A percentile compares a stretch with the other conserved stretches of the same genome.
Evolutionary conservation across 805 yeast species (phyloP).

Genomic region (Metschnikowia corniflorae): DNA sequence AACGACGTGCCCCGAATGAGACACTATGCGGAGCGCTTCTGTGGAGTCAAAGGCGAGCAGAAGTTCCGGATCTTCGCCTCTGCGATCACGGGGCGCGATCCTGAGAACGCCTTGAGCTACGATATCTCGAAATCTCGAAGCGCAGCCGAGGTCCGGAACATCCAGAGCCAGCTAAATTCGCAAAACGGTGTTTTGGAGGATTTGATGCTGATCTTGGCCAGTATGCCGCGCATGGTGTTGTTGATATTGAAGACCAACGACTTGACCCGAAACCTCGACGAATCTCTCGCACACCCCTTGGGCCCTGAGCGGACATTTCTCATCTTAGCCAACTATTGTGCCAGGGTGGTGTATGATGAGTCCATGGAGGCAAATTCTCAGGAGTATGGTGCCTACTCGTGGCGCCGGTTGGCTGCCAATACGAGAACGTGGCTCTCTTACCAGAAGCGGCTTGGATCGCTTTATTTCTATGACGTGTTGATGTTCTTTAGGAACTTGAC

Average conservation of each 20-base stretch:
- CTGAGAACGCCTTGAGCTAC: constrained; percentile 65
- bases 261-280: constrained; percentile 85
- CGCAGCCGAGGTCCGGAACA: constrained; percentile 59
- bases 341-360: constrained; percentile 72
- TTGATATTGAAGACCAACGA: constrained; percentile 92
- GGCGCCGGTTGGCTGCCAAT: constrained; percentile 16
- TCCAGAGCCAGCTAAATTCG: constrained; percentile 59
- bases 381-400: constrained; percentile 19
- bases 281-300: constrained; percentile 70
- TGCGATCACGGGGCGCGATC: constrained; percentile 93
- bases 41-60: constrained; percentile 71
- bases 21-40: constrained; percentile 70
- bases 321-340: constrained; percentile 88
- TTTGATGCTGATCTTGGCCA: constrained; percentile 72
- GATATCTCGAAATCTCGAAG: constrained; percentile 53
- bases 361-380: constrained; percentile 39
- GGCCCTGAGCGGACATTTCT: constrained; percentile 87
- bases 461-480: constrained; percentile 32
- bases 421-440: constrained; percentile 32
- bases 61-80: constrained; percentile 80
- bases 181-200: constrained; percentile 63
- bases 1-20: constrained; percentile 64
- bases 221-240: constrained; percentile 81
- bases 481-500: constrained; percentile 20
- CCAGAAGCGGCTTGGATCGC: constrained; percentile 29